A percentile compares a stretch with the other conserved stretches of the same genome.
phyloP scores from a whole-genome alignment of 192 early-diverging fungal species.

The Linnemannia elongata region DNA sequence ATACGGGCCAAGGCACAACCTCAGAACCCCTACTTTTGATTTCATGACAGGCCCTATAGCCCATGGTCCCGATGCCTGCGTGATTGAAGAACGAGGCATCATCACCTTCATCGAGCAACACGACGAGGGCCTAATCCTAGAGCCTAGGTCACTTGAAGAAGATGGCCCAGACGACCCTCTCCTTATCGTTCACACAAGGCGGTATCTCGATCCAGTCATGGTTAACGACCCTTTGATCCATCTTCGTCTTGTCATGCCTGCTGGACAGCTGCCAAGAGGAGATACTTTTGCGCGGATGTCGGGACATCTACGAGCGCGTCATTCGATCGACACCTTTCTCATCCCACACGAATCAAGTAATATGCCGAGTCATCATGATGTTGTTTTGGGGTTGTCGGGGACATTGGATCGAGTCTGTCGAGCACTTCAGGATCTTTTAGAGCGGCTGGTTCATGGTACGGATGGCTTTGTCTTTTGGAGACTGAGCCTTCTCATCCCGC shows the following conservation, averaged over 20 bases:
- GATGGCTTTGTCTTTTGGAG: conserved; percentile 11
- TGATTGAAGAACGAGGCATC: neutral
- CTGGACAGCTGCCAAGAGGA: conserved; percentile 34
- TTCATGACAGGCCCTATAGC: neutral
- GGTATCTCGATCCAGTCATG: conserved; percentile 10
- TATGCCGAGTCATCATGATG: conserved; percentile 9
- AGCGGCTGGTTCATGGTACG: neutral
- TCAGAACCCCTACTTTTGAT: neutral
- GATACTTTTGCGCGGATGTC: conserved; percentile 10
- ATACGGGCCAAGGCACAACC: neutral
- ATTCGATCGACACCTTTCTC: conserved; percentile 37
- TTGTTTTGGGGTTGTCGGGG: conserved; percentile 33
- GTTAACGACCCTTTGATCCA: conserved; percentile 4
- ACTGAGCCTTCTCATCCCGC: conserved; percentile 19
- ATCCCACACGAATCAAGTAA: conserved; percentile 19
- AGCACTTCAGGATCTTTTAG: conserved; percentile 19
- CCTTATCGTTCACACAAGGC: conserved; percentile 12
- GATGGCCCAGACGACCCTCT: neutral
- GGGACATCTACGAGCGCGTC: neutral
- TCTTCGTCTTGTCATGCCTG: conserved; percentile 28
- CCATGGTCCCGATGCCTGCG: neutral
- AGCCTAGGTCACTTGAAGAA: neutral
- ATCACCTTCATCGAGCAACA: conserved; percentile 1
- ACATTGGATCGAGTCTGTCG: conserved; percentile 18
- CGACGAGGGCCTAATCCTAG: neutral